A percentile compares a stretch with the other conserved stretches of the same genome.
Conservation (phyloP, 306 rosid genomes). For the Cucurbita argyrosperma region DNA sequence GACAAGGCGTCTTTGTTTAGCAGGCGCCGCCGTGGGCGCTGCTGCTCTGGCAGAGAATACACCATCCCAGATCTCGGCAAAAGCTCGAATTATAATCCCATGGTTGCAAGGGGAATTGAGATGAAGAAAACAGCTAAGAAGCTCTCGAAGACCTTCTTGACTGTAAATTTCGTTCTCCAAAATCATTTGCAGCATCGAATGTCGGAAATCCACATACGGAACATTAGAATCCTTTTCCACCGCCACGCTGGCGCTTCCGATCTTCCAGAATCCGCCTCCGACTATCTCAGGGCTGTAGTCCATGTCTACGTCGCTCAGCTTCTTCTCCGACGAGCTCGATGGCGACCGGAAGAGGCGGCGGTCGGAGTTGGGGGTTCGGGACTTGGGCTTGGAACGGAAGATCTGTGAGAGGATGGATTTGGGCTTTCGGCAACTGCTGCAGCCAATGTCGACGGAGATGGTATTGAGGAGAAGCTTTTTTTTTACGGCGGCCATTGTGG, state of each 20-base stretch:
- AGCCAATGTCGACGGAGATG: slow-evolving; percentile 4
- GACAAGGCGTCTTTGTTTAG: neutral
- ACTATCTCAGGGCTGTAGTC: neutral
- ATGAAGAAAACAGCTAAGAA: slow-evolving; percentile 7
- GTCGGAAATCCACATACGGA: slow-evolving; percentile 10
- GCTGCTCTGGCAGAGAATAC: neutral
- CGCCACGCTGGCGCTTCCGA: slow-evolving; percentile 6
- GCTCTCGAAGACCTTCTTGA: slow-evolving; percentile 2
- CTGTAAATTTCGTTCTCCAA: slow-evolving; percentile 8
- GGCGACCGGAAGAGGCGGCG: neutral
- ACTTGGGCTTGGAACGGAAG: neutral
- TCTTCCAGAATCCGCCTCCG: neutral
- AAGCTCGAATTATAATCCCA: slow-evolving; percentile 9
- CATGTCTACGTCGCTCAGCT: neutral
- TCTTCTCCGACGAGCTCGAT: neutral
- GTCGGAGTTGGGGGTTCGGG: neutral
- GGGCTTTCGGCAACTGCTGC: neutral
- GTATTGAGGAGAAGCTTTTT: neutral
- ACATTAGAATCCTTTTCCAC: slow-evolving; percentile 1
- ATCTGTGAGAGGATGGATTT: neutral
- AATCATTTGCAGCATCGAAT: slow-evolving; percentile 11
- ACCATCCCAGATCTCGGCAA: slow-evolving; percentile 10
- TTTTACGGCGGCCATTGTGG: neutral
- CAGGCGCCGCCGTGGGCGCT: neutral
- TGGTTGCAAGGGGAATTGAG: slow-evolving; percentile 7